Conservation (phyloP, 1,139 yeast genomes). For the Yamadazyma sp. region DNA sequence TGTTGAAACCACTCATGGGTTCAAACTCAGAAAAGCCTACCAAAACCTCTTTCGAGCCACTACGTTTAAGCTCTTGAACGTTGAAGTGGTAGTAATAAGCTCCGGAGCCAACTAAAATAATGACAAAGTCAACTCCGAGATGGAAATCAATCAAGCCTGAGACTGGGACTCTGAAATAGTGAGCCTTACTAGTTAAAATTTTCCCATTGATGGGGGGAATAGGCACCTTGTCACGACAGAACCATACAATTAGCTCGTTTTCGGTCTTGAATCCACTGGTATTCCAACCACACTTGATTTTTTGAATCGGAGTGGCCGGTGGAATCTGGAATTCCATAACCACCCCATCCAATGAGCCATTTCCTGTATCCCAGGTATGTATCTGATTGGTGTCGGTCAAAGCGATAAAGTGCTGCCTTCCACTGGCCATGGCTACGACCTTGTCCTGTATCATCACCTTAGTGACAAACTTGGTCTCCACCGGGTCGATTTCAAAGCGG, state of each 20-base stretch:
- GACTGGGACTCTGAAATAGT: constrained; percentile 35
- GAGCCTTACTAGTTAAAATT: constrained; percentile 29
- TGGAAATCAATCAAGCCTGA: constrained; percentile 53
- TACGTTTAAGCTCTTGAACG: constrained; percentile 12
- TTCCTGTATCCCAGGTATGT: constrained; percentile 66
- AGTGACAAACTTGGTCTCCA: constrained; percentile 32
- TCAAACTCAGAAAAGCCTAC: constrained; percentile 10
- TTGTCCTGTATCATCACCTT: constrained; percentile 25
- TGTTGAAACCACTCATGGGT: constrained; percentile 22
- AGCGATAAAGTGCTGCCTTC: constrained; percentile 67
- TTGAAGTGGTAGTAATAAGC: constrained; percentile 17
- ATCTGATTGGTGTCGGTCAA: constrained; percentile 51
- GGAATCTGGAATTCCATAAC: constrained; percentile 38
- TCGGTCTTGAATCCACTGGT: constrained; percentile 52
- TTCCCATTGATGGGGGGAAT: constrained; percentile 16
- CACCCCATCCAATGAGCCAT: constrained; percentile 45
- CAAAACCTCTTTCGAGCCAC: constrained; percentile 10
- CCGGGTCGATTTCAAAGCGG: constrained; percentile 4
- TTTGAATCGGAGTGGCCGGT: constrained; percentile 25
- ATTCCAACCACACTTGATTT: constrained; percentile 72
- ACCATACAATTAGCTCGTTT: constrained; percentile 65
- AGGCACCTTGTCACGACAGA: constrained; percentile 32
- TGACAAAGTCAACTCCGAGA: constrained; percentile 51
- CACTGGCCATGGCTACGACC: constrained; percentile 57
- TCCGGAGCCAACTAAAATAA: constrained; percentile 50